These are phyloP conservation scores for Apophysomyces ossiformis DNA, from an alignment of 371 early-diverging fungal genomes.

Conservation along the genomic window DNA sequence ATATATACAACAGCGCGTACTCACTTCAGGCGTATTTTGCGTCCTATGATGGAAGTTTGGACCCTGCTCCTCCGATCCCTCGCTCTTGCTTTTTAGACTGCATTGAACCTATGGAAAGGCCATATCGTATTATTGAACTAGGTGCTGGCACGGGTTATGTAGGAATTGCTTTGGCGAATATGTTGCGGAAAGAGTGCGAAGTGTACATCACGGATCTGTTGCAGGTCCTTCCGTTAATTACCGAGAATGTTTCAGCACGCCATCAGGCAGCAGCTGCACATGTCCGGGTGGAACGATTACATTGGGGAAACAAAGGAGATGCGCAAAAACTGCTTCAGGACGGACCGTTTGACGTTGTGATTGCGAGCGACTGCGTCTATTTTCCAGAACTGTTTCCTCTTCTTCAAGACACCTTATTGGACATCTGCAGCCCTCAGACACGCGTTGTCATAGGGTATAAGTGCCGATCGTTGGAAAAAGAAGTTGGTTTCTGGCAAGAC, in stretches of 20 bases:
- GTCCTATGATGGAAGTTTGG: conserved; percentile 17
- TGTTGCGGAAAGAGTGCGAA: conserved; percentile 35
- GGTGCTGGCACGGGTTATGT: conserved; percentile 67
- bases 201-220: conserved; percentile 60
- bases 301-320: conserved; percentile 58
- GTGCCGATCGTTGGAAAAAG: conserved; percentile 60
- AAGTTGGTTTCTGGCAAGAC: conserved; percentile 66
- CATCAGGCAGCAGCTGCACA: conserved; percentile 17
- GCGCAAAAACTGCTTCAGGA: conserved; percentile 27
- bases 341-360: conserved; percentile 50
- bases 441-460: conserved; percentile 63
- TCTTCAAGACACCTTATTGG: conserved; percentile 49
- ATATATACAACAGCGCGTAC: conserved; percentile 41
- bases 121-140: conserved; percentile 47
- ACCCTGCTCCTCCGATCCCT: conserved; percentile 41
- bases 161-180: conserved; percentile 58
- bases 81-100: conserved; percentile 12
- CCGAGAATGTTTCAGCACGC: conserved; percentile 46
- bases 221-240: conserved; percentile 57
- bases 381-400: conserved; percentile 61
- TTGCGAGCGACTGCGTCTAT: conserved; percentile 63
- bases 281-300: conserved; percentile 48
- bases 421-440: conserved; percentile 46
- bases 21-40: conserved; percentile 48
- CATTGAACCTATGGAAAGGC: conserved; percentile 7